Evolutionary conservation across 2,329 filamentous ascomycete species (phyloP).

Genomic region (Beauveria sp.): DNA sequence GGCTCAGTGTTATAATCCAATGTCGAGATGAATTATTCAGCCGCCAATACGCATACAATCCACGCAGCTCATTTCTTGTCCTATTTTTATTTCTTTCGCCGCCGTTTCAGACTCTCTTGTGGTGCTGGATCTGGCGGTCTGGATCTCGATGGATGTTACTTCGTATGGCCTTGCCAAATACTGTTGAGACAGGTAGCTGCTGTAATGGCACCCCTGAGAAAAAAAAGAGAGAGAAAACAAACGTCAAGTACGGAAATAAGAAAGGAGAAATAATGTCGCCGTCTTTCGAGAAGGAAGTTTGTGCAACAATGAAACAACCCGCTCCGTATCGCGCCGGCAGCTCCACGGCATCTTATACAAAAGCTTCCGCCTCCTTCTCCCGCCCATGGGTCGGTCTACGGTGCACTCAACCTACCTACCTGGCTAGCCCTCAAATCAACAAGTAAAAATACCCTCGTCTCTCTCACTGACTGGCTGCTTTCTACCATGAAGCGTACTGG

Average conservation of each 20-base stretch:
- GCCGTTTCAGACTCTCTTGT: background rate
- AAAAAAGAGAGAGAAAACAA: background rate
- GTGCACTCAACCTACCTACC: background rate
- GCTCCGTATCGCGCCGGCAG: background rate
- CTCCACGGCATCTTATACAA: slow-evolving; percentile 3
- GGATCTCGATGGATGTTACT: background rate
- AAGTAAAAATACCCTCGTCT: background rate
- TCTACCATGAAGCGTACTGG: background rate
- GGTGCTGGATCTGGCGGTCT: background rate
- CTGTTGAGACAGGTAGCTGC: background rate
- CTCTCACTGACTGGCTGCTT: background rate
- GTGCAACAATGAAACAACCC: background rate
- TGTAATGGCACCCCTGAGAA: background rate
- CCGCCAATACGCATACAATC: background rate
- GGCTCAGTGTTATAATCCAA: background rate
- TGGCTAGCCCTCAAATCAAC: background rate
- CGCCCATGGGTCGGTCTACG: background rate
- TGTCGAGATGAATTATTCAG: background rate
- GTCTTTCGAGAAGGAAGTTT: background rate
- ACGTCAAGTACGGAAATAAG: background rate
- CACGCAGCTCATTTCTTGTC: background rate
- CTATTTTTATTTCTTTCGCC: background rate
- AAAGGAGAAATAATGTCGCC: background rate
- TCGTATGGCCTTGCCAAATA: background rate
- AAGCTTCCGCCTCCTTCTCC: background rate